Evolutionary conservation across 495 filamentous ascomycete genomes (phyloP), one percentile per base, ranked within the genome.

Genomic region (Usnea hakonensis): DNA sequence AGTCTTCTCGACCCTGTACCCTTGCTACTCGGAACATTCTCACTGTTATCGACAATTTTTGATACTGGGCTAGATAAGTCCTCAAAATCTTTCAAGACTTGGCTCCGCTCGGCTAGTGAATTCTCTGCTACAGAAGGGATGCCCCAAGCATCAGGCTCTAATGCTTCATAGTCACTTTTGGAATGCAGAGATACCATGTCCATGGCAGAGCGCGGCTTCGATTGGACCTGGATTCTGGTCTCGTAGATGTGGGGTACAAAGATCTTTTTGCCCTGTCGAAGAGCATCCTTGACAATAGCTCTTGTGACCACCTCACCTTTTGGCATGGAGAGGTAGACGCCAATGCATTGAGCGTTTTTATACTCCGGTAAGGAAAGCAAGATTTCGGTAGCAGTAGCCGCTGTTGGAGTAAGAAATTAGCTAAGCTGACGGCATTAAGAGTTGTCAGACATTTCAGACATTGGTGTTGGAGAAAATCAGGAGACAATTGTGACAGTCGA

Each of bases 241-340:
- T 78, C 84, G 73, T 94, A 84, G 56, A 93, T 87, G 69, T 94
- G 95, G 14, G 94, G 94, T 35, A 98, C 87, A 73, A 91, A 97
- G 32, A 97, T 89, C 57, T 85, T 75, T 73, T 97, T 97, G 41
- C 89, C 89, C 13, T 77, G 74, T 28, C 75, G 70, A 30, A 98
- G 76, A 21, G 91, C 92, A 80, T 96, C 83, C 40, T 83, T 79
- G 21, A 97, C 89, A 32, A 97, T 90, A 17, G 76, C 72, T 32
- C 84, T 84, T 17, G 95, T 97, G 52, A 87, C 86, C 17, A 96
- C 81, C 72, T 98, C 94, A 19, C 85, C 86, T 40, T 75, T 72
- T 5, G 90, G 90, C 91, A 98, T 98, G 16, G 94, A 95, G 23
- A 98, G 78, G 71, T 95, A 98, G 33, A 97, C 80, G 59, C 90